A percentile compares a stretch with the other conserved stretches of the same genome.
phyloP scores from a whole-genome alignment of 2,329 filamentous ascomycete species.

The Colletotrichum chlorophyti region DNA sequence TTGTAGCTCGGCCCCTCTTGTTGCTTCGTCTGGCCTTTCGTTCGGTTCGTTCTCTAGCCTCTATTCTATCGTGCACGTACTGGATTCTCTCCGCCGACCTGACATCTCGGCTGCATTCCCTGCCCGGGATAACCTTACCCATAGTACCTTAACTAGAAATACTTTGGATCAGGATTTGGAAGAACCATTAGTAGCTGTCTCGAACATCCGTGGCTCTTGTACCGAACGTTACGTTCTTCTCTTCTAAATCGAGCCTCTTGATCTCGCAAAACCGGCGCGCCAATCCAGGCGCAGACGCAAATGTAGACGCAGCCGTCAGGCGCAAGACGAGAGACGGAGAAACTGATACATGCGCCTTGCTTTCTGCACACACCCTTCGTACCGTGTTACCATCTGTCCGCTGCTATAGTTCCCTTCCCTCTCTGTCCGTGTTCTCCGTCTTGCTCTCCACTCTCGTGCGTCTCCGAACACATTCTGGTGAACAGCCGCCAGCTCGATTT shows the following conservation, averaged over 20 bases:
- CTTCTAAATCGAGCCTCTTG: neutral
- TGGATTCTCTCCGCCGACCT: too few relatives aligned
- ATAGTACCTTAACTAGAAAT: too few relatives aligned
- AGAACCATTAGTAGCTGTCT: too few relatives aligned
- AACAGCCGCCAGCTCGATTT: constrained; percentile 1
- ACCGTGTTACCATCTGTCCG: neutral
- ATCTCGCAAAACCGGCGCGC: constrained; percentile 1
- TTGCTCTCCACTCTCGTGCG: constrained; percentile 13
- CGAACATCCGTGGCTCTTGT: neutral
- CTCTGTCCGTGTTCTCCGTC: constrained; percentile 7
- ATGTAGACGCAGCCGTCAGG: constrained; percentile 4
- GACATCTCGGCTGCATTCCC: too few relatives aligned
- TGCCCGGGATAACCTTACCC: too few relatives aligned
- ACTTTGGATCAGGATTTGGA: too few relatives aligned
- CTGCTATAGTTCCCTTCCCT: constrained; percentile 4
- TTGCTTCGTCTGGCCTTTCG: too few relatives aligned
- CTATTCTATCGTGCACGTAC: too few relatives aligned
- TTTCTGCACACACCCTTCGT: neutral
- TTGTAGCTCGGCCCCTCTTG: too few relatives aligned
- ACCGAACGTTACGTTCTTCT: neutral
- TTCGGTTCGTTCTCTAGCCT: too few relatives aligned
- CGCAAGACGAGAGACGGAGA: neutral
- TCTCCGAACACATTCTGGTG: constrained; percentile 8
- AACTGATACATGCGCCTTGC: neutral
- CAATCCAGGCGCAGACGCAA: constrained; percentile 11